Evolutionary conservation across 163 green algal genomes (phyloP).

Genomic region (Prototheca wickerhamii): DNA sequence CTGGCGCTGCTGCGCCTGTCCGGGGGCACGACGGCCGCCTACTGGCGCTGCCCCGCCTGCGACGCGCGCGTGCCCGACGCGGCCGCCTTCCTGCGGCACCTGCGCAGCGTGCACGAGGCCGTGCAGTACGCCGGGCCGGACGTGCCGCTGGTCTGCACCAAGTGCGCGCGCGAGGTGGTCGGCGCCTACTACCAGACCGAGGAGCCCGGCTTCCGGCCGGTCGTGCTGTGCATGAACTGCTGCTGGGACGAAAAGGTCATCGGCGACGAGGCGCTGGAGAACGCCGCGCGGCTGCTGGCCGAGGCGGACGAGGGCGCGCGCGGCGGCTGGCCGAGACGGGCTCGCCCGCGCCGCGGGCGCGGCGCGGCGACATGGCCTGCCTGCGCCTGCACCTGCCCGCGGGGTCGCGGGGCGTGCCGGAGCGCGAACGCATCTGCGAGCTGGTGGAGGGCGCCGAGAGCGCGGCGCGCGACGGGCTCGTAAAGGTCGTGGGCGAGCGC

Average conservation of each 20-base stretch:
- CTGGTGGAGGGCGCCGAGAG: no score
- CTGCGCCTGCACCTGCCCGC: no score
- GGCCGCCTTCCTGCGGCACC: slow-evolving; percentile 46
- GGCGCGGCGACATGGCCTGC: no score
- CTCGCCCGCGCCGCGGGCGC: no score
- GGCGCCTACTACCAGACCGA: slow-evolving; percentile 15
- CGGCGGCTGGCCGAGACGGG: no score
- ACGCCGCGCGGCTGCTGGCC: neutral
- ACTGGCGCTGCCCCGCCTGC: slow-evolving; percentile 66
- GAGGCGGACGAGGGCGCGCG: no score
- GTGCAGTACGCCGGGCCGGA: slow-evolving; percentile 26
- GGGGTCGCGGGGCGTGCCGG: no score
- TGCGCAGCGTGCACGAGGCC: slow-evolving; percentile 56
- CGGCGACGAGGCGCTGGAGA: neutral
- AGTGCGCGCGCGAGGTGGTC: slow-evolving; percentile 24
- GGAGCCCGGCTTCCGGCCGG: slow-evolving; percentile 13
- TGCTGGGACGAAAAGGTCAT: slow-evolving; percentile 19
- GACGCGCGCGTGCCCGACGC: slow-evolving; percentile 33
- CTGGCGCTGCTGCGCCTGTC: slow-evolving; percentile 58
- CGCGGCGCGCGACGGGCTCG: no score
- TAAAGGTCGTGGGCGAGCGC: no score
- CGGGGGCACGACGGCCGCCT: slow-evolving; percentile 40
- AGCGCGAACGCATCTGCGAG: no score
- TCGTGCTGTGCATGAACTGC: slow-evolving; percentile 19
- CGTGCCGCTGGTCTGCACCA: slow-evolving; percentile 15